Evolutionary conservation across 2,329 filamentous ascomycete species (phyloP), one percentile per base, ranked within the genome.

Genomic region (Lojkania enalia): DNA sequence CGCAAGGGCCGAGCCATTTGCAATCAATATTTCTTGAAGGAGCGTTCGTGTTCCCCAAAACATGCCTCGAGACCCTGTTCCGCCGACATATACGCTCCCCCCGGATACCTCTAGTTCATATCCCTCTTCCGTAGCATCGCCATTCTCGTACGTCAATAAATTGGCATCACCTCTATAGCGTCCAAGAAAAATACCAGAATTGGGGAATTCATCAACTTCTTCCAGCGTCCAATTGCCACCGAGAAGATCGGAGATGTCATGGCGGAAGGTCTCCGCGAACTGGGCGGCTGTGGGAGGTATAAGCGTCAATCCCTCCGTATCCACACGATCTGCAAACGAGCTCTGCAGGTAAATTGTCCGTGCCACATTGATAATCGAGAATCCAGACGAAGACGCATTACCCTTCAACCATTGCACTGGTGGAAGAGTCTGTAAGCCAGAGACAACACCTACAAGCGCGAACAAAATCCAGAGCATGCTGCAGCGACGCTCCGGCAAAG

Each of bases 261-360:
- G 54, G 16, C 62, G 55, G 44, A 80, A 79, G 0, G 70, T 74
- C 14, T 66, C 55, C 2, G 77, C 77, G 31, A 80, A 80, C 3
- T 78, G 73, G n/a, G 63, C 51, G 1, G 74, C 74, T 0, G 72
- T 74, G 0, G 78, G 78, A 1, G 78, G 78, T 32, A 80, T 79
- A 6, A 79, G 65, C 0, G 76, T 80, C 20, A 79, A 56, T 1
- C 77, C 77, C 38, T 71, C 61, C 0, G 64, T 62, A 42, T 81
- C 78, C 5, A 59, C 64, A 21, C 49, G 54, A 1, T 63, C 54
- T 0, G 74, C 71, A 35, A 79, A 73, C 1, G 45, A 49, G 0
- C 52, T 48, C 3, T 73, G 58, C 7, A 80, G 70, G 44, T 74
- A 79, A 20, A 77, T 69, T 3, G 57, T 69, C 32, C 55, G 60